These are phyloP conservation scores for Quercus bicolor DNA, from an alignment of 306 rosid genomes.

Conservation along the genomic window DNA sequence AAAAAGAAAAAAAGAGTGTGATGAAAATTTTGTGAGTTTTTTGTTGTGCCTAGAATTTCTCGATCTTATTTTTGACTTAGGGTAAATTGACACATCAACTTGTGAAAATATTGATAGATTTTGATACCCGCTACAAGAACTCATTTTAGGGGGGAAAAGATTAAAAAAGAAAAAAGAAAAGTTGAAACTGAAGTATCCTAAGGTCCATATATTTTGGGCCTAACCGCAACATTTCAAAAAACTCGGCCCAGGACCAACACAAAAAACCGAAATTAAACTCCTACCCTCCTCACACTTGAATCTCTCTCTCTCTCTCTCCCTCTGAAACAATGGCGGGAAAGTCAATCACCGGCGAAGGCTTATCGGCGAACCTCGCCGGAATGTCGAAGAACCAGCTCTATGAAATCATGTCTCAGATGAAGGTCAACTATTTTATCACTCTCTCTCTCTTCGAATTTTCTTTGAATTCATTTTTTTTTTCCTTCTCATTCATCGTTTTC, in stretches of 20 bases:
- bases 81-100: too few species aligned
- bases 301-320: neutral
- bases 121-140: too few species aligned
- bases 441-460: neutral
- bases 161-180: neutral
- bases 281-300: neutral
- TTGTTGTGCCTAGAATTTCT: too few species aligned
- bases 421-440: conserved; percentile 29
- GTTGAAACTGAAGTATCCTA: neutral
- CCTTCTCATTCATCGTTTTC: neutral
- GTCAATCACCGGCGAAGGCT: conserved; percentile 59
- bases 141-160: too few species aligned
- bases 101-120: too few species aligned
- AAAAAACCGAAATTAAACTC: neutral
- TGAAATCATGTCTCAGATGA: conserved; percentile 97
- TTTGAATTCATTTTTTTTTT: neutral
- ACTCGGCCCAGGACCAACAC: neutral
- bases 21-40: too few species aligned
- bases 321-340: conserved; percentile 72
- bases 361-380: conserved; percentile 75
- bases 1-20: too few species aligned
- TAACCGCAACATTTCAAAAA: neutral
- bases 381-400: conserved; percentile 92
- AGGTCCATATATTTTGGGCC: neutral
- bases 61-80: too few species aligned